These are phyloP conservation scores for Pyrrhoderma noxium DNA, from an alignment of 1,284 basidiomycete species.

Conservation along the genomic window DNA sequence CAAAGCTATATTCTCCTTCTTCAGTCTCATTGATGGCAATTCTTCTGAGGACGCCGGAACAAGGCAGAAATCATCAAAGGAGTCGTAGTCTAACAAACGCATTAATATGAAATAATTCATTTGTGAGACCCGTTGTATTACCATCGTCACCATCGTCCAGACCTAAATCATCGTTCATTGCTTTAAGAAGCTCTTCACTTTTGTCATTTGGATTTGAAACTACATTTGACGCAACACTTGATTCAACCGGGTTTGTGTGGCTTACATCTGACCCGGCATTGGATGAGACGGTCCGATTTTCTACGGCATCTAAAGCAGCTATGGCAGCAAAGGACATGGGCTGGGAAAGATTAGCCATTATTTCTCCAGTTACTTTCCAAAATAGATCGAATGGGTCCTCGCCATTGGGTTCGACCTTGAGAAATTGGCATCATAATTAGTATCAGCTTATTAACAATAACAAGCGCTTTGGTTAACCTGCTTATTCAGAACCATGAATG, in stretches of 20 bases:
- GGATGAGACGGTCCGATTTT: constrained; percentile 22
- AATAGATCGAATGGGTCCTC: constrained; percentile 66
- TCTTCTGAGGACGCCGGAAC: constrained; percentile 52
- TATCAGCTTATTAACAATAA: constrained; percentile 11
- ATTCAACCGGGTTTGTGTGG: background rate
- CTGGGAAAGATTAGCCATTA: constrained; percentile 73
- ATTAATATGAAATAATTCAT: background rate
- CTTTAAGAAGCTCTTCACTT: background rate
- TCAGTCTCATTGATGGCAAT: constrained; percentile 38
- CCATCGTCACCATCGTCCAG: constrained; percentile 15
- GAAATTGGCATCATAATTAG: constrained; percentile 11
- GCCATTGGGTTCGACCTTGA: constrained; percentile 65
- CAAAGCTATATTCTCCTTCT: constrained; percentile 57
- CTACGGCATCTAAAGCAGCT: constrained; percentile 32
- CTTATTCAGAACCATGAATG: constrained; percentile 77
- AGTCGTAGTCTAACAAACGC: constrained; percentile 42
- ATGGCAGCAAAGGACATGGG: constrained; percentile 80
- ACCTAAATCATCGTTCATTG: constrained; percentile 6
- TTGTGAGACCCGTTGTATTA: too few species aligned
- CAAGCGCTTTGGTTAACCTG: constrained; percentile 34
- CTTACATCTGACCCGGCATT: constrained; percentile 21
- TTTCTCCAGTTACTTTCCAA: constrained; percentile 77
- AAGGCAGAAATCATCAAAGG: constrained; percentile 71
- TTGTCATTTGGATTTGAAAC: constrained; percentile 35
- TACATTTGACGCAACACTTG: constrained; percentile 25